These are phyloP conservation scores for Cercophora sp. DNA, from an alignment of 495 filamentous ascomycete genomes.

Conservation along the genomic window DNA sequence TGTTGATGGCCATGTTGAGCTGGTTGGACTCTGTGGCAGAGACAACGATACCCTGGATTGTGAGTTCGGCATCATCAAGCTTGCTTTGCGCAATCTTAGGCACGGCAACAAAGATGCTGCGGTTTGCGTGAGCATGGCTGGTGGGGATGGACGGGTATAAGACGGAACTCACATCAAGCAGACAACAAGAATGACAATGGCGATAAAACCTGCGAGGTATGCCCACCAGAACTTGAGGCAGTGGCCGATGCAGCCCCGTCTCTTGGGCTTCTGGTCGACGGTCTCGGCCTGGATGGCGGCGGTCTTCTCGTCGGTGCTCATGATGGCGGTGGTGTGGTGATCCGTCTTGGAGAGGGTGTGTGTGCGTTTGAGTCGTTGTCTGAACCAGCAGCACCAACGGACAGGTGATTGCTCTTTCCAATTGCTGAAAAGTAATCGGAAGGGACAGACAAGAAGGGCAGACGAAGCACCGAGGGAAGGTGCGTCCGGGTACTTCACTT, in stretches of 20 bases:
- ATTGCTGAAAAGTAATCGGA: too few relatives aligned
- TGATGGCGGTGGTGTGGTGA: conserved; percentile 10
- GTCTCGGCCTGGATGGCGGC: conserved; percentile 22
- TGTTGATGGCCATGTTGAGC: conserved; percentile 54
- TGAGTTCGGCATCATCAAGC: conserved; percentile 60
- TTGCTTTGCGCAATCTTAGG: conserved; percentile 68
- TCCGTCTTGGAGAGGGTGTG: too few relatives aligned
- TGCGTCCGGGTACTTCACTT: too few relatives aligned
- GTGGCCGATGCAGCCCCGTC: conserved; percentile 34
- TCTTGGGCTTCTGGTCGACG: conserved; percentile 21
- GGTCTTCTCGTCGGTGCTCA: conserved; percentile 25
- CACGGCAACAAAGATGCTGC: conserved; percentile 69
- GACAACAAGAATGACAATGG: conserved; percentile 56
- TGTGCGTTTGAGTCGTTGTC: conserved; percentile 6
- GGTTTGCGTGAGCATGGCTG: too few relatives aligned
- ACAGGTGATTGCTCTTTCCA: too few relatives aligned
- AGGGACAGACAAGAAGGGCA: background rate
- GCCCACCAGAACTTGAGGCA: conserved; percentile 66
- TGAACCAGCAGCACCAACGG: conserved; percentile 16
- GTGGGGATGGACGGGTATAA: too few relatives aligned
- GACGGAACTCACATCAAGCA: conserved; percentile 61
- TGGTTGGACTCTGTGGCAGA: conserved; percentile 54
- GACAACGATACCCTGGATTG: conserved; percentile 55
- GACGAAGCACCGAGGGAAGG: background rate
- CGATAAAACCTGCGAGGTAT: conserved; percentile 57